Evolutionary conservation across 495 filamentous ascomycete genomes (phyloP).

Genomic region (Penicillium silybi): DNA sequence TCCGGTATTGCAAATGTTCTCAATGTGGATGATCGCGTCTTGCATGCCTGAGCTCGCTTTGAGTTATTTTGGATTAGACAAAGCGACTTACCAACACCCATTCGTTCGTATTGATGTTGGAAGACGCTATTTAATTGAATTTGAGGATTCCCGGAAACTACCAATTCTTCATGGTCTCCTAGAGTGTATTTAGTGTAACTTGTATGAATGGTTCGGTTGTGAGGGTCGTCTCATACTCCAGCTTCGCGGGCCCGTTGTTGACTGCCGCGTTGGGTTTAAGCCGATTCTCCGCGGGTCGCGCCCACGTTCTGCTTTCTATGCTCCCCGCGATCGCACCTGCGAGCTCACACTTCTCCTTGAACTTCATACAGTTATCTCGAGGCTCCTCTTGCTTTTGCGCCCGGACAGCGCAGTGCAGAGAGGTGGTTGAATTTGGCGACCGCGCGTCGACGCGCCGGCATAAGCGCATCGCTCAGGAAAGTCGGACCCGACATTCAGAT

Average conservation of each 20-base stretch:
- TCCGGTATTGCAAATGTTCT: no score
- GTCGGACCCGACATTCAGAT: not conserved
- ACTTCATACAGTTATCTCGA: not conserved
- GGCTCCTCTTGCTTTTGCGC: not conserved
- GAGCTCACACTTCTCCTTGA: not conserved
- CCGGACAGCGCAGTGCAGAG: not conserved
- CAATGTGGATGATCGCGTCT: not conserved
- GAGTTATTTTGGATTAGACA: not conserved
- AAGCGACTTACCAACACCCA: not conserved
- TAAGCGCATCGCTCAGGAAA: not conserved
- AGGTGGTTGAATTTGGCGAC: not conserved
- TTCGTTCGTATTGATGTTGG: not conserved
- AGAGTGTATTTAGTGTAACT: no score
- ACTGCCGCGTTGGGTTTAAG: constrained; percentile 23
- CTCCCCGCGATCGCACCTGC: not conserved
- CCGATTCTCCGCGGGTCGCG: constrained; percentile 8
- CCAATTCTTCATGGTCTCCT: not conserved
- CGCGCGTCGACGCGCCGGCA: constrained; percentile 7
- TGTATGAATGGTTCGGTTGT: no score
- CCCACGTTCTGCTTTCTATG: constrained; percentile 18
- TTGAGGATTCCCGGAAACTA: not conserved
- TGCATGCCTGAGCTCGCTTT: not conserved
- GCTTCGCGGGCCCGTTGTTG: constrained; percentile 12
- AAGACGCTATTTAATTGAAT: not conserved
- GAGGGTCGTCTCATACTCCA: no score